A percentile compares a stretch with the other conserved stretches of the same genome.
Evolutionary conservation across 805 yeast species (phyloP).

Genomic region (Metschnikowia kofuensis): DNA sequence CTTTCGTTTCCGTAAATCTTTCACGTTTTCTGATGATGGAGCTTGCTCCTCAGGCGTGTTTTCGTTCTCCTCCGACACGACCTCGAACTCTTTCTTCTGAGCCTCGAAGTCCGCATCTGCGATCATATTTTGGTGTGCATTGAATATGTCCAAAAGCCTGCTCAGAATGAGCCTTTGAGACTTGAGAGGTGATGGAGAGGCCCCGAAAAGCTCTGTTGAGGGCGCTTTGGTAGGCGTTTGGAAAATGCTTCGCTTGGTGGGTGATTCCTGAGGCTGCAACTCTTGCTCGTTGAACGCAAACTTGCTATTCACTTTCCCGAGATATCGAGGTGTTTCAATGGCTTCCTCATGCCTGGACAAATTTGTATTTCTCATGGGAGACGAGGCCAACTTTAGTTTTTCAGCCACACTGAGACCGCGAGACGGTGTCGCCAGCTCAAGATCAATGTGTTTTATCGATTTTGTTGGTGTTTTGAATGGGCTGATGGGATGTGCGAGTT

Average conservation of each 20-base stretch:
- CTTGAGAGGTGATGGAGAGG: constrained; percentile 48
- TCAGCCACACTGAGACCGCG: constrained; percentile 11
- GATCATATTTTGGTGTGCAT: constrained; percentile 41
- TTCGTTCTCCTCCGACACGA: background rate
- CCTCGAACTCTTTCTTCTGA: constrained; percentile 14
- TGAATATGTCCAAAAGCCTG: constrained; percentile 44
- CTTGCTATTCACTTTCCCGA: constrained; percentile 15
- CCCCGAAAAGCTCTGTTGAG: constrained; percentile 24
- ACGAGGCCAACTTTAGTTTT: constrained; percentile 11
- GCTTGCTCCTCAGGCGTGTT: constrained; percentile 8
- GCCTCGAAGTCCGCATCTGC: constrained; percentile 18
- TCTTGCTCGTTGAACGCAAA: constrained; percentile 13
- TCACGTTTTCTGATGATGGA: background rate
- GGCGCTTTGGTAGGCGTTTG: constrained; percentile 17
- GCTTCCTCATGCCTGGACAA: background rate
- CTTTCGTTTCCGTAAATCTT: constrained; percentile 16
- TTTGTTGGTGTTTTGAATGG: constrained; percentile 38
- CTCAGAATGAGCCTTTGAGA: constrained; percentile 29
- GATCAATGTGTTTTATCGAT: constrained; percentile 13
- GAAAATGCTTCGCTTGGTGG: background rate
- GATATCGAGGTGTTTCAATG: constrained; percentile 15
- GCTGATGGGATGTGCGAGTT: background rate
- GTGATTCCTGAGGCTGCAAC: constrained; percentile 5
- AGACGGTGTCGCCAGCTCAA: constrained; percentile 16
- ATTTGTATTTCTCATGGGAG: constrained; percentile 2